Percentiles rank a stretch among this genome's conserved stretches.
Conservation (phyloP, 2,329 filamentous ascomycete species). For the Cytospora chrysosperma region DNA sequence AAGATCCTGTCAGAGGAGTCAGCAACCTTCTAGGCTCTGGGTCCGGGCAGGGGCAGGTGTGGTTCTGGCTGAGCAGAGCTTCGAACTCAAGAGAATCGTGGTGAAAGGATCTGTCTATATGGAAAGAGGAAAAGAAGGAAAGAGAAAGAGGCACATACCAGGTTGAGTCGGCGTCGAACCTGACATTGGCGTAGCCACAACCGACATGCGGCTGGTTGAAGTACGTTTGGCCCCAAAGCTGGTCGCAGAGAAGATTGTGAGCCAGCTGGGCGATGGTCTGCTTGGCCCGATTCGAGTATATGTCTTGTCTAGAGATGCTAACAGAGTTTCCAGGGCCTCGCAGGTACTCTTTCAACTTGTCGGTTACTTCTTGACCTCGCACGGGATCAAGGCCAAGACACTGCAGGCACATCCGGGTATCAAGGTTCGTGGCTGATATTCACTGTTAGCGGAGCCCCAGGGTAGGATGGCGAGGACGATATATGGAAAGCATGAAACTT, state of each 20-base stretch:
- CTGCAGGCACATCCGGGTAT: neutral
- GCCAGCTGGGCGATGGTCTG: constrained; percentile 7
- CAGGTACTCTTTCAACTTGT: constrained; percentile 4
- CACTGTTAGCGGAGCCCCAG: neutral
- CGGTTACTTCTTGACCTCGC: neutral
- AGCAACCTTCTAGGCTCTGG: neutral
- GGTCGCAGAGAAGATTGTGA: constrained; percentile 12
- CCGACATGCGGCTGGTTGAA: constrained; percentile 5
- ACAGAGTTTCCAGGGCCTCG: constrained; percentile 20
- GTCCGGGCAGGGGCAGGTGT: neutral
- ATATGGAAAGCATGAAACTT: neutral
- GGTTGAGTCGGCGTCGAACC: constrained; percentile 2
- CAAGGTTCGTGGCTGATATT: neutral
- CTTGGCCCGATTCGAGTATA: neutral
- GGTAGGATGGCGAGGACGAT: neutral
- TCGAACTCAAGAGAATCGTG: neutral
- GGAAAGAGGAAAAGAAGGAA: neutral
- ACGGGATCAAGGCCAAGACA: constrained; percentile 14
- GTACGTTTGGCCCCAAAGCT: constrained; percentile 6
- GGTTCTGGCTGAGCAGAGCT: neutral
- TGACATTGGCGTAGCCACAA: neutral
- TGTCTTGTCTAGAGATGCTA: neutral
- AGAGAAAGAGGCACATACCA: neutral
- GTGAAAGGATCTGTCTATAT: neutral
- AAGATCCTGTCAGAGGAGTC: constrained; percentile 11